Evolutionary conservation across 2,329 filamentous ascomycete genomes (phyloP), one percentile per base, ranked within the genome.

Genomic region (Ceratocystis cacaofunesta): DNA sequence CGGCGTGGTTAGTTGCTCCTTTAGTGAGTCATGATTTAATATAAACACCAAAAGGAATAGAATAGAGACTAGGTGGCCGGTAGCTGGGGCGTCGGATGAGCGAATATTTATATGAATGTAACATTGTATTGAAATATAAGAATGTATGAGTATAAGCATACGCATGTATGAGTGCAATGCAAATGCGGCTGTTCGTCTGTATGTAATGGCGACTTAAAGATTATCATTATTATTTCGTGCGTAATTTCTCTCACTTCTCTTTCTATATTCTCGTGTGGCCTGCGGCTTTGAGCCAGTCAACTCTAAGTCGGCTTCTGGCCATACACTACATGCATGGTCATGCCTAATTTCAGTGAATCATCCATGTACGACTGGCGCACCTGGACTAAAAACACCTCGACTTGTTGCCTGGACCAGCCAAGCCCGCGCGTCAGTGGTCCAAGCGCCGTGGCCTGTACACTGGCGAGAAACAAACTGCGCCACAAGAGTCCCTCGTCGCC

Each of bases 251-350:
- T 30, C 36, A 30, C 55, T 30, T 61, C 22, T 22, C n/a, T 19
- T 19, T 61, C 58, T 41, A 32, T 19, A 19, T 32, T 28, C 15
- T 61, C 22, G 41, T 17, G 28, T 19, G 28, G 65, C 43, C 8
- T 36, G 44, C 5, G 17, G 44, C 32, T 22, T 50, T 25, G 46
- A n/a, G 17, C 17, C 17, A 5, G 44, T 6, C 44, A 48, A 22
- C 22, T 57, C 19, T 28, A 57, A 5, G 17, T 57, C 15, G 81
- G 79, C 71, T 78, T 82, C 71, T 83, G 81, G 17, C 77, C 81
- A 69, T 80, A 82, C 12, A 82, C 74, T 63, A 83, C 76, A 70
- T 82, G 77, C 69, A 82, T 74, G 7, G 80, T 80, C 81, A 84
- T 83, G 68, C 81, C 82, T 74, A 77, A 74, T 69, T 78, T 76